Conservation (phyloP, 140 eudicot genomes). For the Ambrosia hybrid region DNA sequence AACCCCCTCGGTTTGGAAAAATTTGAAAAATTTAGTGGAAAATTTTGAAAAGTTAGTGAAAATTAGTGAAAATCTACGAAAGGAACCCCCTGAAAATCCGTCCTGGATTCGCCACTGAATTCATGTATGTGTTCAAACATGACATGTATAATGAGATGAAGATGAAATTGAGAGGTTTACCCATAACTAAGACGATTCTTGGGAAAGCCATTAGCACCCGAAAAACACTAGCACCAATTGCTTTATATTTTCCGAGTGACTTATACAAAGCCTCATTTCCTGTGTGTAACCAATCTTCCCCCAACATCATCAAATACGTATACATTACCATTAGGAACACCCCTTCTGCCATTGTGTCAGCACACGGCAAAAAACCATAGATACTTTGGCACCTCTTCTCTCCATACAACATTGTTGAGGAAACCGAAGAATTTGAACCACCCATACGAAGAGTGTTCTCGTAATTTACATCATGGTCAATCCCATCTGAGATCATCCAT, state of each 20-base stretch:
- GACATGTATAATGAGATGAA: neutral
- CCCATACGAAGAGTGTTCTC: neutral
- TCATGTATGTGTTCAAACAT: too few species aligned
- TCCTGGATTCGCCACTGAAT: too few species aligned
- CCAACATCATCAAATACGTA: slow-evolving; percentile 25
- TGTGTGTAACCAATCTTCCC: slow-evolving; percentile 23
- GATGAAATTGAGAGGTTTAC: neutral
- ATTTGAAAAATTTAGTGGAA: too few species aligned
- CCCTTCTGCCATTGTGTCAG: slow-evolving; percentile 23
- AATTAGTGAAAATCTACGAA: too few species aligned
- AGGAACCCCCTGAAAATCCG: too few species aligned
- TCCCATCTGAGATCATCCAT: slow-evolving; percentile 22
- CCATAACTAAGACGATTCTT: slow-evolving; percentile 14
- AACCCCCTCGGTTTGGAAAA: too few species aligned
- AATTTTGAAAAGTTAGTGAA: too few species aligned
- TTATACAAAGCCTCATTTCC: slow-evolving; percentile 18
- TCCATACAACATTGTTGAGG: neutral
- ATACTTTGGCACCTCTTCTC: slow-evolving; percentile 18
- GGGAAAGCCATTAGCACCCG: slow-evolving; percentile 32
- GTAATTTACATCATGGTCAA: neutral
- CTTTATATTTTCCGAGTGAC: slow-evolving; percentile 12
- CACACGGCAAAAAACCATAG: slow-evolving; percentile 28
- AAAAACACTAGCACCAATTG: slow-evolving; percentile 24
- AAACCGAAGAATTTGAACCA: neutral
- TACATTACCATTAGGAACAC: slow-evolving; percentile 24